Conservation (phyloP, 306 rosid genomes). For the Spatholobus suberectus region DNA sequence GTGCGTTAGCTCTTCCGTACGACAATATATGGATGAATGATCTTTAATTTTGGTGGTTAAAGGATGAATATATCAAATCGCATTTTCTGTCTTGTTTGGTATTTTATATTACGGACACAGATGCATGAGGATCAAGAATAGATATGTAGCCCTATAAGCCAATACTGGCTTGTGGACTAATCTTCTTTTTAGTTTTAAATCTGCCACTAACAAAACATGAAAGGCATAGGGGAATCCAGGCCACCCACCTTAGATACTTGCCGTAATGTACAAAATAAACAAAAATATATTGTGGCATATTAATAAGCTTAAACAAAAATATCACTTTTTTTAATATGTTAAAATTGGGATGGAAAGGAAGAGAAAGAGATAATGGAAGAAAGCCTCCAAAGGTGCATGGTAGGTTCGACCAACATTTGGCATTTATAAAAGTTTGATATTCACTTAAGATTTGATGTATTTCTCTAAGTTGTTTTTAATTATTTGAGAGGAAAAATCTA, state of each 20-base stretch:
- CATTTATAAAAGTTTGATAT: neutral
- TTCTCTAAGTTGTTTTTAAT: neutral
- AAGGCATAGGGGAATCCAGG: neutral
- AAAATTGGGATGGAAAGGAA: neutral
- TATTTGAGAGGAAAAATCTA: neutral
- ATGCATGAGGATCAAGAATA: neutral
- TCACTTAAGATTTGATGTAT: neutral
- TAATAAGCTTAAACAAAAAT: neutral
- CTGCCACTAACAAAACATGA: constrained; percentile 27
- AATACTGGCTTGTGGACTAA: constrained; percentile 30
- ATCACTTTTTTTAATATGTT: neutral
- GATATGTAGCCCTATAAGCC: constrained; percentile 37
- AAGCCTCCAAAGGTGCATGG: neutral
- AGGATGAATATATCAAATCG: constrained; percentile 8
- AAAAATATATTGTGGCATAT: neutral
- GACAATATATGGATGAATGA: neutral
- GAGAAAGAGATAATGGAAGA: neutral
- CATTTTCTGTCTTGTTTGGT: constrained; percentile 8
- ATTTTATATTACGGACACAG: neutral
- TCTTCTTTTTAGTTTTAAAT: constrained; percentile 30
- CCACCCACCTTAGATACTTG: constrained; percentile 18
- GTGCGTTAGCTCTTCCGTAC: constrained; percentile 15
- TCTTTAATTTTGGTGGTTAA: neutral
- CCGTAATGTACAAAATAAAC: neutral
- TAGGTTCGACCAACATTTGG: neutral